These are phyloP conservation scores for Scenedesmus sp. DNA, from an alignment of 163 green algal species.

Conservation along the genomic window DNA sequence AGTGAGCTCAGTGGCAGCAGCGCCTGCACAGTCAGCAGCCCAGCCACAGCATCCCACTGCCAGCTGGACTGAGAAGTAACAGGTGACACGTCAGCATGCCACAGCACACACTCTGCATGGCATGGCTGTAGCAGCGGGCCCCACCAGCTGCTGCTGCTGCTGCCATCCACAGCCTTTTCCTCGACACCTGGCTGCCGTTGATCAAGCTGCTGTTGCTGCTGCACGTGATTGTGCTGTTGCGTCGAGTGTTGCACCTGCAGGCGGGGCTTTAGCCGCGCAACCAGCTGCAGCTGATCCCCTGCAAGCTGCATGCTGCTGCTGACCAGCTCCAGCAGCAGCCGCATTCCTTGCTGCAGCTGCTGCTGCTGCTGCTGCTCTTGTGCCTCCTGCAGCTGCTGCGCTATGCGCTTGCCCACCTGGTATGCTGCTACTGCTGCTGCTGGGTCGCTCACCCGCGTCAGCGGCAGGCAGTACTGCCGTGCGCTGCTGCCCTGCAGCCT, in stretches of 20 bases:
- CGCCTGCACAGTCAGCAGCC: not conserved
- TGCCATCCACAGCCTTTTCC: not conserved
- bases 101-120: constrained; percentile 38
- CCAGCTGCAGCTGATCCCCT: not conserved
- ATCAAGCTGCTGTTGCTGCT: not conserved
- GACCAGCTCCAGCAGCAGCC: not conserved
- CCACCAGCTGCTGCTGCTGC: not conserved
- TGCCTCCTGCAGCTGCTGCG: constrained; percentile 23
- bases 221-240: not conserved
- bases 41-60: constrained; percentile 26
- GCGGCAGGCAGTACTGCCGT: constrained; percentile 14
- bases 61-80: constrained; percentile 16
- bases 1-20: not conserved
- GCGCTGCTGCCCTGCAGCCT: constrained; percentile 28
- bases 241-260: not conserved
- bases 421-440: constrained; percentile 22
- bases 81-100: not conserved
- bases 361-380: not conserved
- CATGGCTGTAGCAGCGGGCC: constrained; percentile 29
- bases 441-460: not conserved
- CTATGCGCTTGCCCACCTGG: not conserved
- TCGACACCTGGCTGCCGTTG: not conserved
- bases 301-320: not conserved
- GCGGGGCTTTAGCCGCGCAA: not conserved
- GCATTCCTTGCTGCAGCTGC: not conserved